A percentile compares a stretch with the other conserved stretches of the same genome.
Evolutionary conservation across 75 land plant species (phyloP).

Genomic region (Pseudotsuga menziesii): DNA sequence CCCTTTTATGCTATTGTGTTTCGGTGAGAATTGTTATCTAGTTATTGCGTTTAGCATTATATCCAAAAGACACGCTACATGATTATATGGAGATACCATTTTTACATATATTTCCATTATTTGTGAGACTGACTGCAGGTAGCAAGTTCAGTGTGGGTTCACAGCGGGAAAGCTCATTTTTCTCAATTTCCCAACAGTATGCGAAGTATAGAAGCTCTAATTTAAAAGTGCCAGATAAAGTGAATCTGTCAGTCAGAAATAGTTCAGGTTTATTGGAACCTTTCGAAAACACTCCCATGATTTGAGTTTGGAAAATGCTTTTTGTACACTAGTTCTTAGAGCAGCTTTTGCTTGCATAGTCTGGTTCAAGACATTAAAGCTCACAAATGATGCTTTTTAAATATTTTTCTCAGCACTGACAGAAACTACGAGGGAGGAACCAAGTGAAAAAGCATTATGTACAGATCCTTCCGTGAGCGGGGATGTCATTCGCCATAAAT

Average conservation of each 20-base stretch:
- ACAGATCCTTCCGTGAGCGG: conserved; percentile 47
- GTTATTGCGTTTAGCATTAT: not conserved
- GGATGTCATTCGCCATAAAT: conserved; percentile 67
- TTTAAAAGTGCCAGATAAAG: conserved; percentile 1
- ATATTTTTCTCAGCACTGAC: conserved; percentile 19
- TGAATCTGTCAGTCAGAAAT: conserved; percentile 4
- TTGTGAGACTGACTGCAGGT: conserved; percentile 7
- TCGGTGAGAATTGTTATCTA: not conserved
- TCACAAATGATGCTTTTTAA: not conserved
- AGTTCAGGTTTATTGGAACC: conserved; percentile 6
- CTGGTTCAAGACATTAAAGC: not conserved
- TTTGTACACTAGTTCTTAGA: not conserved
- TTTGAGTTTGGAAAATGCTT: not conserved
- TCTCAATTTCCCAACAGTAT: conserved; percentile 1
- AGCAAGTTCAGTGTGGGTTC: conserved; percentile 10
- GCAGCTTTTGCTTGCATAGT: not conserved
- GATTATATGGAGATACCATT: not conserved
- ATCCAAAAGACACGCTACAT: not conserved
- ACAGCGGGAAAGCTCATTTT: not conserved
- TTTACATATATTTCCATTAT: not conserved
- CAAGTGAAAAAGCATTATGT: conserved; percentile 16
- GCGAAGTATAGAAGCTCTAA: not conserved
- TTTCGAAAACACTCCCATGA: not conserved
- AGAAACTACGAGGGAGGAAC: conserved; percentile 38
- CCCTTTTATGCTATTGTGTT: not conserved